Base-by-base conservation (phyloP, 2,329 filamentous ascomycete species). In the Myriosclerotinia duriaeana region DNA sequence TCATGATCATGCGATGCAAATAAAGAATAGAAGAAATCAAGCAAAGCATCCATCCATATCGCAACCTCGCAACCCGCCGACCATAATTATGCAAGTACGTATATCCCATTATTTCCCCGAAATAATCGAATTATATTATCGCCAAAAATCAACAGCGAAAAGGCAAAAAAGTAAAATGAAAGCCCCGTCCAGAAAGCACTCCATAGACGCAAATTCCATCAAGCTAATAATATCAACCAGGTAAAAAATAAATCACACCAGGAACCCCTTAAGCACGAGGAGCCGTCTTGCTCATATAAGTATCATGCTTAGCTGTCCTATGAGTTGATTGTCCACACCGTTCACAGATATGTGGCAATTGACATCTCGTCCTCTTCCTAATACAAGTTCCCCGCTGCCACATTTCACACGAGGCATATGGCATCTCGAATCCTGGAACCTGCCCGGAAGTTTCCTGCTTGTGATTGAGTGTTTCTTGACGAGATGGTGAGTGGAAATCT, bases 231-330 rank as follows among this genome's bases (percentile, higher is more conserved):
- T 12, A 26, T 20, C 6, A 36, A n/a, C 26, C 2, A 46, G 17
- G 3, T 26, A 59, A 58, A 3, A 5, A 20, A 34, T 1, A 34
- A 34, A 46, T 46, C 3, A 14, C 26, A n/a, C 11, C 1, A 59
- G n/a, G 5, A 15, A 9, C 54, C 20, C 30, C 20, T 17, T 17
- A 60, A 22, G 30, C 30, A 17, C 26, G 42, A n/a, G 58, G 58
- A 38, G 58, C 58, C n/a, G 44, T 61, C 34, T 61, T 61, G 14
- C 58, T 61, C 58, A 50, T 61, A 52, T 61, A 52, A 38, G 30
- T 61, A 61, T 52, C 58, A 61, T 61, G 58, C 8, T 61, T 61
- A 22, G 44, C 58, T 5, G 58, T 61, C 14, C 58, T 38, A 26
- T 61, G 58, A 26, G 44, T 61, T 20, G 38, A 38, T 12, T 61